These are phyloP conservation scores for Tephrocybe sp. DNA, from an alignment of 768 basidiomycete genomes.

Conservation along the genomic window DNA sequence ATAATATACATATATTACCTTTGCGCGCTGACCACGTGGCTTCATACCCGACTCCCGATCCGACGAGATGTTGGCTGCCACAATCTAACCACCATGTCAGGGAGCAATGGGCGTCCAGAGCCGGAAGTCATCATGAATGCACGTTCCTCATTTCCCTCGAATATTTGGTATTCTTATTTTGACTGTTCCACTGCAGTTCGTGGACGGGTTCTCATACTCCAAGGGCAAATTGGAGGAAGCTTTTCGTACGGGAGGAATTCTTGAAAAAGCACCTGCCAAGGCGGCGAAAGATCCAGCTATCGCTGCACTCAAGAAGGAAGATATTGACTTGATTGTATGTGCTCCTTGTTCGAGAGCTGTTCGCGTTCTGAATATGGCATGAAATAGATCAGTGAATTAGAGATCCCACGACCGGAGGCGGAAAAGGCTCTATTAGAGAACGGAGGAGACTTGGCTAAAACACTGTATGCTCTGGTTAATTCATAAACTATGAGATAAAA, in stretches of 20 bases:
- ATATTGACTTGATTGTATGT: constrained; percentile 63
- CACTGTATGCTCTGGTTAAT: constrained; percentile 40
- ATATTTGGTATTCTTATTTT: background rate
- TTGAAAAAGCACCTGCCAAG: constrained; percentile 56
- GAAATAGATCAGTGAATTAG: constrained; percentile 59
- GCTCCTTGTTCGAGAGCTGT: background rate
- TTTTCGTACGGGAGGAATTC: constrained; percentile 49
- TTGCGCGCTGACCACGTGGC: constrained; percentile 2
- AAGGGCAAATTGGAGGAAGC: constrained; percentile 68
- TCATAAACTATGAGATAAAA: constrained; percentile 7
- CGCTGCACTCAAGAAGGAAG: constrained; percentile 49
- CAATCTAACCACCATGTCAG: constrained; percentile 11
- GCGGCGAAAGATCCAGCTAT: constrained; percentile 36
- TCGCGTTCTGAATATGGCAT: background rate
- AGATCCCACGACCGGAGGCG: constrained; percentile 54
- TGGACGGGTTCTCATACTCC: constrained; percentile 64
- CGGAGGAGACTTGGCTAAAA: constrained; percentile 48
- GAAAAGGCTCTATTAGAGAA: constrained; percentile 56
- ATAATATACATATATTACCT: no score
- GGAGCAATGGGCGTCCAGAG: constrained; percentile 23
- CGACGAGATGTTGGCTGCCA: background rate
- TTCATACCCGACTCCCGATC: constrained; percentile 6
- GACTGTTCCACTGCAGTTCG: constrained; percentile 38
- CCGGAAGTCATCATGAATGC: constrained; percentile 58
- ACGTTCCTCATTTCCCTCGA: constrained; percentile 19